These are phyloP conservation scores for Allantophomopsis lycopodina DNA, from an alignment of 2,329 filamentous ascomycete species.

Conservation along the genomic window DNA sequence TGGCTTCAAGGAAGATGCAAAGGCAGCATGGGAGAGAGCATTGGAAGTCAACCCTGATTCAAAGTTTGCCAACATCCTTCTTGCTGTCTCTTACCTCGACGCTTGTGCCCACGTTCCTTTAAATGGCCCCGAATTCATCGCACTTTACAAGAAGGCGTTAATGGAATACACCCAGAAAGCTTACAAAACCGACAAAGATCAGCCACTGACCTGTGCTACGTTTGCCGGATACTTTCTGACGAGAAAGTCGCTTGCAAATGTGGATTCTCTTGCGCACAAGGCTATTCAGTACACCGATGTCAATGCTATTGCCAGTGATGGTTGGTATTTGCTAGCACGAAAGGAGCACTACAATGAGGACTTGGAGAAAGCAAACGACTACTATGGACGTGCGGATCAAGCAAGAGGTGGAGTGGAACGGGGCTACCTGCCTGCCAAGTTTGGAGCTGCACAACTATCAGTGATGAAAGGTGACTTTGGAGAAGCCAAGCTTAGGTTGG, in stretches of 20 bases:
- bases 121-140: conserved; percentile 72
- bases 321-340: conserved; percentile 87
- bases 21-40: conserved; percentile 76
- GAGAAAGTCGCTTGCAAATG: conserved; percentile 65
- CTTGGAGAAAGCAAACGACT: conserved; percentile 62
- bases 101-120: conserved; percentile 71
- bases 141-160: conserved; percentile 85
- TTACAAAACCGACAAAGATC: conserved; percentile 85
- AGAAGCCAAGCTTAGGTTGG: conserved; percentile 82
- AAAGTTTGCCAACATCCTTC: conserved; percentile 79
- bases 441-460: conserved; percentile 81
- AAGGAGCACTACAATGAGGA: conserved; percentile 82
- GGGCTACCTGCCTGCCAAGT: conserved; percentile 87
- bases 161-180: conserved; percentile 87
- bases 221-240: conserved; percentile 86
- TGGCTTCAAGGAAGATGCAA: conserved; percentile 86
- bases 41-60: conserved; percentile 71
- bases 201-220: conserved; percentile 78
- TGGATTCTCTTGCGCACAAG: conserved; percentile 78
- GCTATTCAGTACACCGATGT: conserved; percentile 94
- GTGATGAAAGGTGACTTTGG: conserved; percentile 74
- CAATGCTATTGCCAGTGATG: conserved; percentile 91
- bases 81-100: conserved; percentile 83
- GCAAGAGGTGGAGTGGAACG: conserved; percentile 83
- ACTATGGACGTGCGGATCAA: conserved; percentile 81